Base-by-base conservation (phyloP, 1,139 yeast genomes). In the Pichia sp. region DNA sequence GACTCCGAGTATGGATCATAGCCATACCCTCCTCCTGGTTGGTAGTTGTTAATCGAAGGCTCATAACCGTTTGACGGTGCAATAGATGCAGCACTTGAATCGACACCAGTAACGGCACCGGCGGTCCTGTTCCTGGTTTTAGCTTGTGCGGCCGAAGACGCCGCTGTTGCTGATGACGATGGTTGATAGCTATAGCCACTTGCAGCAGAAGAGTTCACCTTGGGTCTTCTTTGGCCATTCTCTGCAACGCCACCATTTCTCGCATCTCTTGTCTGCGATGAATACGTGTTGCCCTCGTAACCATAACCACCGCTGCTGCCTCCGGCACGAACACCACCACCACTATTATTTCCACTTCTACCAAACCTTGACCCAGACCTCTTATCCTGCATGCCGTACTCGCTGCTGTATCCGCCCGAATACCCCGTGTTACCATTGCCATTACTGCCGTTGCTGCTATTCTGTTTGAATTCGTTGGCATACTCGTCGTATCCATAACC, bases 401-500 rank as follows among this genome's bases (percentile, higher is more conserved):
- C 15, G 13, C 13, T 12, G 10, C 15, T 17, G 17, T 20, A 15
- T 21, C 22, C 22, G 10, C 11, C 11, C 8, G 22, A 21, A 21
- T 9, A 5, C 20, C 21, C 13, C 19, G 18, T 11, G 11, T 19
- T 22, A 26, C 14, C 15, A 20, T 3, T 22, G 30, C 33, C 33
- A 12, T 10, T 24, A 13, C 15, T n/a, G 15, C 17, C 5, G n/a
- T 4, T 16, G 9, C 18, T 20, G 11, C 11, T 27, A 14, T 32
- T 35, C 11, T 15, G 11, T 23, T 26, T 35, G 11, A 30, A 38
- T 26, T 38, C 36, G 13, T 19, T 31, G 6, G 37, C 37, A 30
- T 41, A 33, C 27, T 35, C 42, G 27, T 39, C 45, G 23, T 41
- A 39, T 4, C 42, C 42, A 22, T 36, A 39, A 6, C 41, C 44